phyloP scores from a whole-genome alignment of 345 rosid species.

The Camelina hispida region DNA sequence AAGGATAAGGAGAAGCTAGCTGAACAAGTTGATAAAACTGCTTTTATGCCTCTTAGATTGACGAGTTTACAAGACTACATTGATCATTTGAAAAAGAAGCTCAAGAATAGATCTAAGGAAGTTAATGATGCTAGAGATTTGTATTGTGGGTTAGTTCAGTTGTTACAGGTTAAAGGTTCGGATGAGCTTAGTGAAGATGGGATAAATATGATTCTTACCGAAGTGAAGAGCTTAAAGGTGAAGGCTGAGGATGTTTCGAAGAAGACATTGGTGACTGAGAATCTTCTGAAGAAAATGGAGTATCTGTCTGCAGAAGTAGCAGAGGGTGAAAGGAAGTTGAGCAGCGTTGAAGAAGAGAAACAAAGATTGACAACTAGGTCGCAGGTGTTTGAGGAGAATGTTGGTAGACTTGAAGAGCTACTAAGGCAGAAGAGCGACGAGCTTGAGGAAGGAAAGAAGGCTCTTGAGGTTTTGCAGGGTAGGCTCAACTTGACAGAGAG shows the following conservation, averaged over 20 bases:
- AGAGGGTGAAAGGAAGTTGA: conserved; percentile 45
- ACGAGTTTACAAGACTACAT: conserved; percentile 44
- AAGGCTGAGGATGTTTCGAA: conserved; percentile 51
- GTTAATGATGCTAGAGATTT: conserved; percentile 55
- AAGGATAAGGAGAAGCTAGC: conserved; percentile 50
- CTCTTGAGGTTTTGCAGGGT: conserved; percentile 48
- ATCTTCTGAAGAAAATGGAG: conserved; percentile 49
- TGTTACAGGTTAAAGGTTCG: conserved; percentile 52
- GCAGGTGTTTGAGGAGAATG: conserved; percentile 53
- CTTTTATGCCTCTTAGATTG: conserved; percentile 33
- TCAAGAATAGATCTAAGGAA: conserved; percentile 51
- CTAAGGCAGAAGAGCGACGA: conserved; percentile 49
- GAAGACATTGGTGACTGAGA: conserved; percentile 45
- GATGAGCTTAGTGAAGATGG: conserved; percentile 43
- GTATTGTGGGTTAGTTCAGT: conserved; percentile 46
- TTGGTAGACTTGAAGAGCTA: conserved; percentile 49
- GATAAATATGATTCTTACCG: conserved; percentile 45
- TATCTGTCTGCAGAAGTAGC: conserved; percentile 33
- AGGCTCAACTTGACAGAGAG: conserved; percentile 44
- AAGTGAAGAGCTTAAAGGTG: conserved; percentile 50
- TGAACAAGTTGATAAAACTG: conserved; percentile 43
- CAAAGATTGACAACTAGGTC: conserved; percentile 42
- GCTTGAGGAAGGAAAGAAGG: conserved; percentile 48
- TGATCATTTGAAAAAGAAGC: conserved; percentile 46
- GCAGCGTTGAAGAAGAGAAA: conserved; percentile 52